Evolutionary conservation across 495 filamentous ascomycete species (phyloP), one percentile per base, ranked within the genome.

Genomic region (Aspergillus conjunctus): DNA sequence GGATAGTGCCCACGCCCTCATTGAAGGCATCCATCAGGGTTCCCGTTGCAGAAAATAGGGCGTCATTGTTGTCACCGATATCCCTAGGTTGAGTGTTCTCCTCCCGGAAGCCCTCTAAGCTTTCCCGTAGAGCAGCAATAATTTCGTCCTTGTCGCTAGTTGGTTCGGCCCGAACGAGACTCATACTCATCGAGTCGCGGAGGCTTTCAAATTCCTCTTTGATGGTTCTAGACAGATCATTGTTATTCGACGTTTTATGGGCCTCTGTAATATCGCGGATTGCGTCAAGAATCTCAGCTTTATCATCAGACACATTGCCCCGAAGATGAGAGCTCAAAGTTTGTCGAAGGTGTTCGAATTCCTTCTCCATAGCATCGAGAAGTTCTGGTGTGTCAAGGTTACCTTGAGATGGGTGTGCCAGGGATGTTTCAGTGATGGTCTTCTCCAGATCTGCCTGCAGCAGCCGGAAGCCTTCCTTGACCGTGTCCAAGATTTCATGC

Each of bases 1-100:
- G 84, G 33, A 97, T 82, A 4, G 83, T 81, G 50, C 87, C 87
- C 7, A 96, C 83, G 17, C 91, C 91, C 46, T 96, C 91, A 53
- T 92, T 87, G 56, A 97, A 77, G 6, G 88, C 88, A 69, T 96
- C 91, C 1, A 95, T 79, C 17, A 96, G 81, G 67, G 93, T 90
- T 15, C 85, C 84, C 12, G 88, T 88, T 15, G 83, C 82, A 3
- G 87, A 83, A 22, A 85, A 64, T 18, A 79, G 74, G 50, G 77
- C 85, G 33, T 89, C 87, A 12, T 72, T 77, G 32, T 75, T 77
- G 58, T 89, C 87, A 11, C 72, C 77, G 32, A 75, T 77, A 58
- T 88, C 84, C 18, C 77, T 77, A 41, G 77, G 65, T 64, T 81
- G 64, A 63, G 82, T 78, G 33, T 88, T 79, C 60, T 94, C 89